Percentiles rank a stretch among this genome's conserved stretches.
Evolutionary conservation across 495 filamentous ascomycete genomes (phyloP).

Genomic region (Massariosphaeria phaeospora): DNA sequence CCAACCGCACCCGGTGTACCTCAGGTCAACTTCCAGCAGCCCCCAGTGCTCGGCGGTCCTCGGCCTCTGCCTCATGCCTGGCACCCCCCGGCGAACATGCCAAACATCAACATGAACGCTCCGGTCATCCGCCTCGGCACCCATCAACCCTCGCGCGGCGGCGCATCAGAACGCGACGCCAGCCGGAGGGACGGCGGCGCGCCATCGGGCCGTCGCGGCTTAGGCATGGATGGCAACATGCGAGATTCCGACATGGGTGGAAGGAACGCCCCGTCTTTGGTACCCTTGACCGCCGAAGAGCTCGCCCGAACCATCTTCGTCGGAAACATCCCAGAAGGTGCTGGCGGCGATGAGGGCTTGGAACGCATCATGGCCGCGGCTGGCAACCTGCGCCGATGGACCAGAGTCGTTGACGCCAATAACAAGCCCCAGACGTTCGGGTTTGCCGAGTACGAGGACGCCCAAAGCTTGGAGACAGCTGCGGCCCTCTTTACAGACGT

Average conservation of each 20-base stretch:
- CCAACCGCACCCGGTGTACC: conserved; percentile 67
- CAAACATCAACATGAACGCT: conserved; percentile 96
- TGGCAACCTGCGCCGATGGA: conserved; percentile 80
- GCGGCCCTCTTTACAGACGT: conserved; percentile 82
- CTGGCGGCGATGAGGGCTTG: conserved; percentile 72
- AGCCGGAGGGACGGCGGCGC: conserved; percentile 44
- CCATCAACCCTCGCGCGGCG: conserved; percentile 60
- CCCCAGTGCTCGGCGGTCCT: conserved; percentile 66
- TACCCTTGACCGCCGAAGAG: conserved; percentile 85
- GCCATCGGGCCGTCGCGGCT: conserved; percentile 49
- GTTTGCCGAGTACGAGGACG: conserved; percentile 94
- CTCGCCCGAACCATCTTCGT: conserved; percentile 86
- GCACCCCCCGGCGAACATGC: conserved; percentile 85
- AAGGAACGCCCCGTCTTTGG: conserved; percentile 69
- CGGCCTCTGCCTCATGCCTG: conserved; percentile 77
- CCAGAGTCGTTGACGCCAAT: conserved; percentile 72
- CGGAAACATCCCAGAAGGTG: conserved; percentile 73
- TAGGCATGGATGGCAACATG: conserved; percentile 62
- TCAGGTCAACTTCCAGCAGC: conserved; percentile 70
- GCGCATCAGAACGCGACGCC: conserved; percentile 42
- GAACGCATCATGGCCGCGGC: conserved; percentile 75
- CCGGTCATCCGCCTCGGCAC: conserved; percentile 90
- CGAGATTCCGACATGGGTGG: conserved; percentile 57
- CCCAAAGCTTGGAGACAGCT: conserved; percentile 79
- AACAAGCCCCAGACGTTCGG: conserved; percentile 85